These are phyloP conservation scores for Paspalum notatum DNA, from an alignment of 176 grass and related monocot species.

Conservation along the genomic window DNA sequence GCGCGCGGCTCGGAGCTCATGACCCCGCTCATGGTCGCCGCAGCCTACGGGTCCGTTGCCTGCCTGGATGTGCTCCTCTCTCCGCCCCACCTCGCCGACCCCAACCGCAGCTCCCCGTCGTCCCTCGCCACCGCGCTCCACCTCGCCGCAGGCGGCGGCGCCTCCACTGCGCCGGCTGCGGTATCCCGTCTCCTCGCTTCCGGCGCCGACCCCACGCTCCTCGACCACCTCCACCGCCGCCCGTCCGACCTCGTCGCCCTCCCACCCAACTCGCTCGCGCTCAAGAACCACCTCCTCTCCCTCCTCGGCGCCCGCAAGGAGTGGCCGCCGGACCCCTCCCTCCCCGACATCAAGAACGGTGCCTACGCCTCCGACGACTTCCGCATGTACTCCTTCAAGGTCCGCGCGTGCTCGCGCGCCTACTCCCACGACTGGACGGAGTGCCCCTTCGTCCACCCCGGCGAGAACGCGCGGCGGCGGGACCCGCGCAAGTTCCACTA, in stretches of 20 bases:
- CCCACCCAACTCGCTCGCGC: slow-evolving; percentile 35
- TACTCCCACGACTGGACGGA: slow-evolving; percentile 92
- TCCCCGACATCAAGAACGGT: slow-evolving; percentile 84
- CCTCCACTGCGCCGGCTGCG: slow-evolving; percentile 27
- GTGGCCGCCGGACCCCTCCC: slow-evolving; percentile 70
- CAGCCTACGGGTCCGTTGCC: slow-evolving; percentile 57
- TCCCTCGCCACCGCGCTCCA: slow-evolving; percentile 61
- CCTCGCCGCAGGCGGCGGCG: slow-evolving; percentile 62
- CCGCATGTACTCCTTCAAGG: slow-evolving; percentile 86
- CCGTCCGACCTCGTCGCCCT: slow-evolving; percentile 55
- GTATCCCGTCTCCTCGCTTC: slow-evolving; percentile 59
- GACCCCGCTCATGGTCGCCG: slow-evolving; percentile 74
- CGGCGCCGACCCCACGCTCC: slow-evolving; percentile 50
- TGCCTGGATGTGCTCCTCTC: slow-evolving; percentile 60
- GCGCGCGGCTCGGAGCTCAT: slow-evolving; percentile 50
- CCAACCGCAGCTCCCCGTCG: slow-evolving; percentile 47
- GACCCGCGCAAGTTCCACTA: slow-evolving; percentile 84
- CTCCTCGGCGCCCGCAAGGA: slow-evolving; percentile 67
- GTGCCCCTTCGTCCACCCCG: slow-evolving; percentile 87
- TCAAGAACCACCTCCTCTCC: slow-evolving; percentile 52
- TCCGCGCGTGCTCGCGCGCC: slow-evolving; percentile 71
- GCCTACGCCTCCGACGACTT: slow-evolving; percentile 83
- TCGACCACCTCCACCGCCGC: slow-evolving; percentile 55
- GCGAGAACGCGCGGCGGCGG: slow-evolving; percentile 81
- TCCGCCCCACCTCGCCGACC: slow-evolving; percentile 44